Evolutionary conservation across 1,139 yeast species (phyloP).

Genomic region (Candida smagusa): DNA sequence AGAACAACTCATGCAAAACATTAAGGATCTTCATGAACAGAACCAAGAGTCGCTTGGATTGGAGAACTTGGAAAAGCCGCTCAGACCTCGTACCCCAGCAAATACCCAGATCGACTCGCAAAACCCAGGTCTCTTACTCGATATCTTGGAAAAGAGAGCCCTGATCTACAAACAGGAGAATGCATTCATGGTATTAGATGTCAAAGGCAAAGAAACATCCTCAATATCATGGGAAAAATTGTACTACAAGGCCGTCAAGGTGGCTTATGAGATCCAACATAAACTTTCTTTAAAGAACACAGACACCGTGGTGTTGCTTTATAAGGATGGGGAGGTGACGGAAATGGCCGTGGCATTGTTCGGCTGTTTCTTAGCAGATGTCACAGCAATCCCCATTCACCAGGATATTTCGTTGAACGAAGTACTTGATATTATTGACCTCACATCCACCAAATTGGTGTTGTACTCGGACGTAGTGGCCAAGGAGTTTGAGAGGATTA

Average conservation of each 20-base stretch:
- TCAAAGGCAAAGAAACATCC: conserved; percentile 75
- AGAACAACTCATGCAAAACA: conserved; percentile 44
- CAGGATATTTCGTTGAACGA: conserved; percentile 68
- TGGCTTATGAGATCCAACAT: conserved; percentile 83
- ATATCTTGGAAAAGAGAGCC: conserved; percentile 73
- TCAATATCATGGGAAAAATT: conserved; percentile 89
- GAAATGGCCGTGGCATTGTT: conserved; percentile 84
- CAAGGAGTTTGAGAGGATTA: conserved; percentile 62
- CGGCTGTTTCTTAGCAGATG: conserved; percentile 92
- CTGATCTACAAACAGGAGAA: conserved; percentile 59
- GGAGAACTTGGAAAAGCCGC: conserved; percentile 47
- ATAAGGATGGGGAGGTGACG: conserved; percentile 77
- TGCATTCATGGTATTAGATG: conserved; percentile 72
- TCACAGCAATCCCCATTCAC: conserved; percentile 90
- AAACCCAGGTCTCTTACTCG: conserved; percentile 42
- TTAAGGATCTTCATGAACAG: conserved; percentile 34
- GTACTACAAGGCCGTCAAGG: conserved; percentile 76
- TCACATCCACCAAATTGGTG: conserved; percentile 75
- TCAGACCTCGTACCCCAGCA: conserved; percentile 53
- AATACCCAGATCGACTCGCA: conserved; percentile 15
- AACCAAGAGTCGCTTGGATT: conserved; percentile 26
- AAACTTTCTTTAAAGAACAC: conserved; percentile 67
- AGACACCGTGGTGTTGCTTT: conserved; percentile 80
- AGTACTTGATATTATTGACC: conserved; percentile 65
- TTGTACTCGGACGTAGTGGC: conserved; percentile 77